Conservation (phyloP, 169 alveolate species). For the Plasmodium billcollinsi region DNA sequence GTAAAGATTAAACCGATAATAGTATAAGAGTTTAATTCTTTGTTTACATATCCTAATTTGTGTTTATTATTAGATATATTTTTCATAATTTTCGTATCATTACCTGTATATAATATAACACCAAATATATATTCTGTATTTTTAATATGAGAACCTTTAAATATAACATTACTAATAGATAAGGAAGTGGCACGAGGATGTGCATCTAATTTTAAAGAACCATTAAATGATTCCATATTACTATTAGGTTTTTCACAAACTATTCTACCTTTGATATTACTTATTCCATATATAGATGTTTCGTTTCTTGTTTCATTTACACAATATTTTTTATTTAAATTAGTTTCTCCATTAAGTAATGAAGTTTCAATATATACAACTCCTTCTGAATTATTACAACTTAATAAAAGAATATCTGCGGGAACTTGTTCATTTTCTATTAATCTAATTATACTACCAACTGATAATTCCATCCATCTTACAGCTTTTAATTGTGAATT, state of each 20-base stretch:
- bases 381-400: constrained; percentile 85
- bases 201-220: constrained; percentile 83
- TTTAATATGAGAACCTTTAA: constrained; percentile 84
- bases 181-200: constrained; percentile 85
- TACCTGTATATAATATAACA: constrained; percentile 85
- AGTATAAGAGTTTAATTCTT: constrained; percentile 79
- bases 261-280: constrained; percentile 83
- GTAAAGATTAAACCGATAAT: constrained; percentile 56
- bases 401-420: constrained; percentile 83
- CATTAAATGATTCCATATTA: constrained; percentile 84
- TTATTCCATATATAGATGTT: constrained; percentile 81
- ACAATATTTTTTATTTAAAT: constrained; percentile 82
- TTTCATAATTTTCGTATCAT: constrained; percentile 85
- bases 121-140: constrained; percentile 85
- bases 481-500: constrained; percentile 79
- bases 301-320: constrained; percentile 83
- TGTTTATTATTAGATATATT: constrained; percentile 77
- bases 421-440: constrained; percentile 86
- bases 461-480: constrained; percentile 80
- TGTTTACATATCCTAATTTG: constrained; percentile 81
- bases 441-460: constrained; percentile 85
- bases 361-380: constrained; percentile 83
- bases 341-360: constrained; percentile 81
- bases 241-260: constrained; percentile 85
- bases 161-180: constrained; percentile 81